Evolutionary conservation across 192 early-diverging fungal genomes (phyloP).

Genomic region (Coemansia erecta): DNA sequence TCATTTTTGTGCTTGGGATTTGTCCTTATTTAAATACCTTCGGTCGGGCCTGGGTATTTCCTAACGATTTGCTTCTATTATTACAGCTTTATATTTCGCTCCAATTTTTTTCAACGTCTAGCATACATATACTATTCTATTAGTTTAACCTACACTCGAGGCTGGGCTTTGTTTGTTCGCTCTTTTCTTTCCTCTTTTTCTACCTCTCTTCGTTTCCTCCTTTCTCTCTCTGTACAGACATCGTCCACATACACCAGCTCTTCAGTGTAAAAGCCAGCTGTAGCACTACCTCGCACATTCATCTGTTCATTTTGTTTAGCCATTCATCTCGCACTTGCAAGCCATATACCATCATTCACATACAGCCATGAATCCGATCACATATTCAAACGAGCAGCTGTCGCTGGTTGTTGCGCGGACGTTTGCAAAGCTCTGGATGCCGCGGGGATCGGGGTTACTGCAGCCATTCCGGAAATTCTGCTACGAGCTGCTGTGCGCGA

Average conservation of each 20-base stretch:
- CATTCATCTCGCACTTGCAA: too few relatives aligned
- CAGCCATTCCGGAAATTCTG: slow-evolving; percentile 48
- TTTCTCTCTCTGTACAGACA: not conserved
- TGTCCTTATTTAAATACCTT: slow-evolving; percentile 17
- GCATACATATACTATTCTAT: not conserved
- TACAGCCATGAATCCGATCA: slow-evolving; percentile 17
- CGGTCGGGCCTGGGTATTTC: slow-evolving; percentile 13
- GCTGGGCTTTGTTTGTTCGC: not conserved
- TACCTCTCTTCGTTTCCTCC: slow-evolving; percentile 7
- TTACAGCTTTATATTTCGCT: slow-evolving; percentile 3
- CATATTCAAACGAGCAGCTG: slow-evolving; percentile 47
- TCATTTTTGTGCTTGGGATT: not conserved
- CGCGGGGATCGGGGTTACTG: slow-evolving; percentile 31
- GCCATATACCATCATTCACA: not conserved
- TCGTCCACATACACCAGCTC: not conserved
- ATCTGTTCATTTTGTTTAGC: not conserved
- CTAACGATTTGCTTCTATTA: slow-evolving; percentile 6
- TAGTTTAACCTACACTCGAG: slow-evolving; percentile 5
- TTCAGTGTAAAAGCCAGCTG: not conserved
- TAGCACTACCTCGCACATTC: slow-evolving; percentile 1
- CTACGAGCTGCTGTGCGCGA: slow-evolving; percentile 51
- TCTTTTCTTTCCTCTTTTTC: not conserved
- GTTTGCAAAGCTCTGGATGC: slow-evolving; percentile 46
- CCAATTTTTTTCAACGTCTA: too few relatives aligned
- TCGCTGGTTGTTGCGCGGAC: slow-evolving; percentile 39